Conservation (phyloP, 176 grass and related monocot genomes). For the Ensete ventricosum region DNA sequence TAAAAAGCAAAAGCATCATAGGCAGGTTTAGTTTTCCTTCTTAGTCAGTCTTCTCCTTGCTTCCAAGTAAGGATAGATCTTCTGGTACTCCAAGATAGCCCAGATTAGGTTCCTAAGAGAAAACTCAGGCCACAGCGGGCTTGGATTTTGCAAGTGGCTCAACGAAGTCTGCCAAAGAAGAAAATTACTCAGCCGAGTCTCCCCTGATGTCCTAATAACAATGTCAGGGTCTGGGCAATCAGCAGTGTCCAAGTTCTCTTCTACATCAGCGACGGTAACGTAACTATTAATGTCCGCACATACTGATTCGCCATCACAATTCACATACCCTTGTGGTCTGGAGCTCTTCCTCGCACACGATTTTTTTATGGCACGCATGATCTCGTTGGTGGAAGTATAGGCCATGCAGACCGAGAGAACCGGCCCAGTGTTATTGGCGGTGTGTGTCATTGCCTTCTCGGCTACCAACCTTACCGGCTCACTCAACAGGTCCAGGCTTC, state of each 20-base stretch:
- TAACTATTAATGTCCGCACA: background rate
- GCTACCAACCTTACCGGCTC: slow-evolving; percentile 44
- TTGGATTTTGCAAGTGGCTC: slow-evolving; percentile 61
- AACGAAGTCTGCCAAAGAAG: slow-evolving; percentile 66
- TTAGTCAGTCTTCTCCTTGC: slow-evolving; percentile 24
- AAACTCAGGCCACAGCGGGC: slow-evolving; percentile 58
- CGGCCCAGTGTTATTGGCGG: slow-evolving; percentile 40
- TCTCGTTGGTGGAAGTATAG: slow-evolving; percentile 67
- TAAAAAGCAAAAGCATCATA: background rate
- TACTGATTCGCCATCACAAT: background rate
- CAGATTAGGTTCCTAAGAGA: slow-evolving; percentile 45
- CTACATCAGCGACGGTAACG: slow-evolving; percentile 50
- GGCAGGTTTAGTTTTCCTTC: slow-evolving; percentile 29
- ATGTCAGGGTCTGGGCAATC: slow-evolving; percentile 65
- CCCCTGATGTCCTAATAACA: slow-evolving; percentile 65
- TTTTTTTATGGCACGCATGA: slow-evolving; percentile 39
- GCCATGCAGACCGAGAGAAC: slow-evolving; percentile 72
- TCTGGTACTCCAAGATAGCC: slow-evolving; percentile 56
- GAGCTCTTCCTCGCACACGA: slow-evolving; percentile 30
- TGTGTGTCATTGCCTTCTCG: slow-evolving; percentile 44
- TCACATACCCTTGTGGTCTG: background rate
- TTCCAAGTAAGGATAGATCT: slow-evolving; percentile 39
- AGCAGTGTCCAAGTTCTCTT: slow-evolving; percentile 39
- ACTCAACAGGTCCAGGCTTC: slow-evolving; percentile 44
- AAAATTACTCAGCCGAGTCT: slow-evolving; percentile 74